Percentiles rank a stretch among this genome's conserved stretches.
Conservation (phyloP, 148 eudicot species). For the Camellia granthamiana region DNA sequence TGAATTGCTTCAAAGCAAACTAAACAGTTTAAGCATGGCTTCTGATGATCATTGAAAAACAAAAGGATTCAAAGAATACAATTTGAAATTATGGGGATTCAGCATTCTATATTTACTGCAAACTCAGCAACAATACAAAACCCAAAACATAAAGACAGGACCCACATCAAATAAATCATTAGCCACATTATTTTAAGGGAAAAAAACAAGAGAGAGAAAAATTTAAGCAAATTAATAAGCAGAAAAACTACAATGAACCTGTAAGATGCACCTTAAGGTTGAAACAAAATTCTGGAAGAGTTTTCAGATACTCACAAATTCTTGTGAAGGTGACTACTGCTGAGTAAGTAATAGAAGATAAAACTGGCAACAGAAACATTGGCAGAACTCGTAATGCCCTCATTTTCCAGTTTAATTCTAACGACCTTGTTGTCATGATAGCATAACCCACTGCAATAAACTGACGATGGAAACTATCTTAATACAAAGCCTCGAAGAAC, state of each 20-base stretch:
- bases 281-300: background rate
- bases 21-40: too few species aligned
- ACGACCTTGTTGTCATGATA: slow-evolving; percentile 68
- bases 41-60: too few species aligned
- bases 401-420: slow-evolving; percentile 67
- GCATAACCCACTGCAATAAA: slow-evolving; percentile 85
- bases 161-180: background rate
- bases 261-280: background rate
- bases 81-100: too few species aligned
- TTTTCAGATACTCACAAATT: slow-evolving; percentile 58
- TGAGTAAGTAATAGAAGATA: slow-evolving; percentile 52
- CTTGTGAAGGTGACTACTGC: slow-evolving; percentile 47
- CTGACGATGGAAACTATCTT: slow-evolving; percentile 35
- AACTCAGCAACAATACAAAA: background rate
- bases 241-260: background rate
- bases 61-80: too few species aligned
- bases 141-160: background rate
- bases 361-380: slow-evolving; percentile 81
- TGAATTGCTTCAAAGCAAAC: too few species aligned
- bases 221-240: background rate
- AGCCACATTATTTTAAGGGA: background rate
- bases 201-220: background rate
- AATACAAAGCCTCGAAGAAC: background rate
- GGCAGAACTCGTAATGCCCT: slow-evolving; percentile 83
- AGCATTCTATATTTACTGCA: too few species aligned